Evolutionary conservation across 139 green algal genomes (phyloP).

Genomic region (Chlamydomonas schloesseri): DNA sequence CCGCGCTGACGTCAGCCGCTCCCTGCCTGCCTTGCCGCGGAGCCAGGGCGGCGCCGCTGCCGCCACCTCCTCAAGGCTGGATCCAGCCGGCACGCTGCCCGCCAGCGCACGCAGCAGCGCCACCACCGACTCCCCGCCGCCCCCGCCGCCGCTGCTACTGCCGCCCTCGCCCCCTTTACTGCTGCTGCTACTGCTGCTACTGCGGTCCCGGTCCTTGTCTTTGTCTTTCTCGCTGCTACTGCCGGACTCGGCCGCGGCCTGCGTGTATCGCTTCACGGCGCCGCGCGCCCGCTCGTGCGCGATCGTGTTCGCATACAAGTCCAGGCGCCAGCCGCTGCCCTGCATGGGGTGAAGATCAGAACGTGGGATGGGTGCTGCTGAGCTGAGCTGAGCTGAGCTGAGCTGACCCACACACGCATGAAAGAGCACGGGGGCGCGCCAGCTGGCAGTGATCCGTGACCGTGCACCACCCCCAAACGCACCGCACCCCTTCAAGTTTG

Average conservation of each 20-base stretch:
- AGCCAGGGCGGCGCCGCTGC: conserved; percentile 33
- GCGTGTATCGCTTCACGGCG: conserved; percentile 51
- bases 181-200: background rate
- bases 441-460: too few relatives aligned
- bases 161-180: background rate
- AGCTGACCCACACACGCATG: too few relatives aligned
- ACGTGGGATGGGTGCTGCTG: background rate
- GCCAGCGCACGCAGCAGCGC: conserved; percentile 4
- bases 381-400: too few relatives aligned
- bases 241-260: conserved; percentile 13
- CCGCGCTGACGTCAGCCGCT: conserved; percentile 38
- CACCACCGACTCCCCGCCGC: background rate
- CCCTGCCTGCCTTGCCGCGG: conserved; percentile 1
- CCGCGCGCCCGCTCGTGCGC: conserved; percentile 54
- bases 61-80: conserved; percentile 17
- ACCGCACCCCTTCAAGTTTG: too few relatives aligned
- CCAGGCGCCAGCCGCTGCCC: conserved; percentile 64
- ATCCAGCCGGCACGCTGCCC: background rate
- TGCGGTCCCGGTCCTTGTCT: too few relatives aligned
- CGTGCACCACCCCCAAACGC: too few relatives aligned
- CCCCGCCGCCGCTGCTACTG: background rate
- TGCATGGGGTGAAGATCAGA: too few relatives aligned
- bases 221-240: background rate
- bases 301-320: conserved; percentile 65
- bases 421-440: too few relatives aligned